Conservation (phyloP, 176 grass and related monocot genomes). For the Hordeum marinum region DNA sequence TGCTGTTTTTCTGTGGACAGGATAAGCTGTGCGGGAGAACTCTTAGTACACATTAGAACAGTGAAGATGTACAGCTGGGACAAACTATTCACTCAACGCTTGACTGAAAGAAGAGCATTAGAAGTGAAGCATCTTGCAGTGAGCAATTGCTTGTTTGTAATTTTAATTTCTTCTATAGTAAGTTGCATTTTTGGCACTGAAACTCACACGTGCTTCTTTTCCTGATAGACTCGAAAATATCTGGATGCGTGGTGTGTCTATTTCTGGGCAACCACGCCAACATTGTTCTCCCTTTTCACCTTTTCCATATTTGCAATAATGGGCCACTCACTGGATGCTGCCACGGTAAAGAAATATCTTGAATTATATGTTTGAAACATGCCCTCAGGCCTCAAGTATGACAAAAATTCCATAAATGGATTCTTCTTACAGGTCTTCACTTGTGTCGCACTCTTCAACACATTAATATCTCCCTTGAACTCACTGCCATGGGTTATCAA, state of each 20-base stretch:
- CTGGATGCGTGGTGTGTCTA: slow-evolving; percentile 98
- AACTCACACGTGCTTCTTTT: slow-evolving; percentile 25
- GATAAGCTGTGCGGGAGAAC: slow-evolving; percentile 90
- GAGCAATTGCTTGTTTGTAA: slow-evolving; percentile 16
- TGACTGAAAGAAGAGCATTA: slow-evolving; percentile 75
- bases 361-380: slow-evolving; percentile 21
- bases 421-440: slow-evolving; percentile 85
- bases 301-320: slow-evolving; percentile 83
- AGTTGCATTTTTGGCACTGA: neutral
- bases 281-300: slow-evolving; percentile 90
- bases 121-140: slow-evolving; percentile 96
- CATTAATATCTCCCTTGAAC: slow-evolving; percentile 90
- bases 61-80: slow-evolving; percentile 99
- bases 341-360: slow-evolving; percentile 66
- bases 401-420: slow-evolving; percentile 8
- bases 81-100: slow-evolving; percentile 64
- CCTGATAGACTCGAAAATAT: slow-evolving; percentile 84
- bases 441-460: slow-evolving; percentile 97
- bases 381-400: neutral
- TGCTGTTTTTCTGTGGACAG: slow-evolving; percentile 30
- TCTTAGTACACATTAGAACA: slow-evolving; percentile 87
- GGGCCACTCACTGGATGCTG: slow-evolving; percentile 84
- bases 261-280: slow-evolving; percentile 97
- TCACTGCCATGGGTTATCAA: slow-evolving; percentile 99
- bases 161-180: slow-evolving; percentile 21